Conservation (phyloP, 805 yeast genomes). For the Isabelozyma rhagii region DNA sequence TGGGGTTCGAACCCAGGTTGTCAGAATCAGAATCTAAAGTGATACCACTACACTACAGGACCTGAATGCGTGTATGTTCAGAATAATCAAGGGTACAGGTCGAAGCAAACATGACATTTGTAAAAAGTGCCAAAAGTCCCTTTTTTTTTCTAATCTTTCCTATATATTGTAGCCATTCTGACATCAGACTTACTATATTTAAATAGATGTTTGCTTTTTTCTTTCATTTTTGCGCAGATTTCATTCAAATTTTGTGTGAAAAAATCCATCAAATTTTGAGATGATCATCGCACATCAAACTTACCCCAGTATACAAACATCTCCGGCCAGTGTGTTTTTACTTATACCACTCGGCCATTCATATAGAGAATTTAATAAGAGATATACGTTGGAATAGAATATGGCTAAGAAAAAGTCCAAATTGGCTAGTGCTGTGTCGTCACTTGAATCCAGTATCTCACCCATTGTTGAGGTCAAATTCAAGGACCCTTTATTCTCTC, state of each 20-base stretch:
- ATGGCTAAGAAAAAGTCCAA: constrained; percentile 24
- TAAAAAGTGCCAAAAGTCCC: too few relatives aligned
- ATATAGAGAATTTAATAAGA: too few relatives aligned
- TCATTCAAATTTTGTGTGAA: not conserved
- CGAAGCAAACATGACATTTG: too few relatives aligned
- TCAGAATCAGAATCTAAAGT: constrained; percentile 34
- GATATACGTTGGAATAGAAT: not conserved
- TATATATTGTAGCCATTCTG: not conserved
- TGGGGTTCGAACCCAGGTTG: constrained; percentile 35
- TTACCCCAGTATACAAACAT: not conserved
- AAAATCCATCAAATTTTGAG: not conserved
- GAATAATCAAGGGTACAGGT: not conserved
- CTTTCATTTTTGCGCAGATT: not conserved
- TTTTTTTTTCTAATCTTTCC: not conserved
- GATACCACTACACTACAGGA: constrained; percentile 33
- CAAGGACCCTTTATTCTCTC: constrained; percentile 68
- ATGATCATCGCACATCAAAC: not conserved
- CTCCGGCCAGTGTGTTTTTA: too few relatives aligned
- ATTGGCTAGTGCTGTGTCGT: constrained; percentile 22
- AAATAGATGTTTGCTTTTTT: too few relatives aligned
- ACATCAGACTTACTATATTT: too few relatives aligned
- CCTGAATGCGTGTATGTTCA: constrained; percentile 11
- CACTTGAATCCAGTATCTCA: constrained; percentile 29
- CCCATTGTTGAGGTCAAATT: constrained; percentile 47
- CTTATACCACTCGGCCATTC: too few relatives aligned